Base-by-base conservation (phyloP, 2,329 filamentous ascomycete species). In the Aspergillus carbonarius region DNA sequence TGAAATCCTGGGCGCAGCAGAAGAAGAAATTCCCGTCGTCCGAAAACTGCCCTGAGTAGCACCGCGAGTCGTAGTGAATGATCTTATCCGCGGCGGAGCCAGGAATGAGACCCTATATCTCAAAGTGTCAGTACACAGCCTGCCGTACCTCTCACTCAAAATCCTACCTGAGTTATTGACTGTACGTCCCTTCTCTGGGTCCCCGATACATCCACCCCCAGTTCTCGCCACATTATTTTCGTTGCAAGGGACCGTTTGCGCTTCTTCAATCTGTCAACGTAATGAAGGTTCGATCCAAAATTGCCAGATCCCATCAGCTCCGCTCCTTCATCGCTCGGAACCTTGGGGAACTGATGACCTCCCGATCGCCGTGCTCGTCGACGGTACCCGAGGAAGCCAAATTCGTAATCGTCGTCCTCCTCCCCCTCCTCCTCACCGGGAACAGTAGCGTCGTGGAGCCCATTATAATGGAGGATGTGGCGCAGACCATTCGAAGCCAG, bases 21-120 rank as follows among this genome's bases (percentile, higher is more conserved):
- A 93, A 98, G 79, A 97, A 98, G 79, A 98, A 98, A 74, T 96
- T 96, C 25, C 95, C 95, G 68, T 99, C 95, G 64, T 96, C 91
- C 0, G 92, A 96, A 73, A 98, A 99, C 72, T 98, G 93, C 1
- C 95, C 95, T 3, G 92, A 96, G 71, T 98, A 98, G 54, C 95
- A 93, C 40, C 91, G 87, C 5, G 88, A 84, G 56, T 93, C 86
- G 71, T 93, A 96, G 68, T 96, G 90, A 61, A 98, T 88, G 61
- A 96, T 90, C 69, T 90, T 90, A 70, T 98, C 93, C 0, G 92
- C 88, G 23, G 84, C 84, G 0, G 87, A 89, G 2, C 84, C 83
- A 0, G 95, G 93, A 59, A 97, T 87, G 79, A 96, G 83, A 30
- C 83, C 83, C 84, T 95, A 70, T 9, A 27, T 32, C 30, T 32